A percentile compares a stretch with the other conserved stretches of the same genome.
These are phyloP conservation scores for Pyricularia pennisetigena DNA, from an alignment of 2,329 filamentous ascomycete genomes.

Conservation along the genomic window DNA sequence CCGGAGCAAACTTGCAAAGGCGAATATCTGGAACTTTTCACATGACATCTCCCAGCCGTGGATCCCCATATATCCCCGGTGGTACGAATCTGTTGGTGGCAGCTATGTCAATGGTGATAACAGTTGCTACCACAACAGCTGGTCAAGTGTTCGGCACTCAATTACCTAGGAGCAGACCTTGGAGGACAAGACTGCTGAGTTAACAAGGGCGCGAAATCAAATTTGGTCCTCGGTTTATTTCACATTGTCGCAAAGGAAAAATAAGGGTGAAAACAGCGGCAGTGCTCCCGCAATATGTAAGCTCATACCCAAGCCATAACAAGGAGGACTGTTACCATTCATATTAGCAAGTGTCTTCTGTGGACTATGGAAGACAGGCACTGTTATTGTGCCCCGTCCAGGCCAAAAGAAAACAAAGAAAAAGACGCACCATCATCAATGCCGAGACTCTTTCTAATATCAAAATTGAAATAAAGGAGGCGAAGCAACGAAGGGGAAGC, in stretches of 20 bases:
- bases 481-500: too few species aligned
- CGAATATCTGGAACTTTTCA: neutral
- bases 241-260: neutral
- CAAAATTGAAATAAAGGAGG: too few species aligned
- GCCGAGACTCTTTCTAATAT: conserved; percentile 15
- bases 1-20: conserved; percentile 4
- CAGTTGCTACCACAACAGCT: neutral
- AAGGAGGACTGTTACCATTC: neutral
- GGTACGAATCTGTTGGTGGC: neutral
- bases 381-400: neutral
- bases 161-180: conserved; percentile 1
- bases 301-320: neutral
- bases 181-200: neutral
- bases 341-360: neutral
- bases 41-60: neutral
- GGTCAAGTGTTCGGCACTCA: neutral
- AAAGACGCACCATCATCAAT: conserved; percentile 17
- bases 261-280: neutral
- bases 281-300: neutral
- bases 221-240: neutral
- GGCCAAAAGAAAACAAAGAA: neutral
- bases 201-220: neutral
- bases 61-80: too few species aligned
- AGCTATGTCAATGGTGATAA: neutral
- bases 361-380: neutral